Conservation (phyloP, 257 asterid species). For the Plantago major region DNA sequence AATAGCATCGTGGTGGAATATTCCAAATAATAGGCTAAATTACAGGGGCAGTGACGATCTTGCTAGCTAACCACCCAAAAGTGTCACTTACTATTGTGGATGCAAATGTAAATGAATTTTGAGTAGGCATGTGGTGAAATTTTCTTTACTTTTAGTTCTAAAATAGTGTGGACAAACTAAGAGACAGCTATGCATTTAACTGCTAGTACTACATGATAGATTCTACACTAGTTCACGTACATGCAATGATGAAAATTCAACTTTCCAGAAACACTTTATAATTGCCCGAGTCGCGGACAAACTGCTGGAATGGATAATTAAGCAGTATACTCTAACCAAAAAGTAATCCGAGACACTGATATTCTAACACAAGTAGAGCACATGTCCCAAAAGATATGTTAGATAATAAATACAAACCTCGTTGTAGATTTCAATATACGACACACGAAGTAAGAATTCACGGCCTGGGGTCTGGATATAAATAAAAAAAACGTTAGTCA, state of each 20-base stretch:
- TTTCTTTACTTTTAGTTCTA: too few species aligned
- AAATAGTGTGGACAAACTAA: not conserved
- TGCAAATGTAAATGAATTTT: too few species aligned
- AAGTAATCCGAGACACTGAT: not conserved
- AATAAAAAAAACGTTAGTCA: slow-evolving; percentile 26
- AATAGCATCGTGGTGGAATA: too few species aligned
- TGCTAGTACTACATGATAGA: slow-evolving; percentile 3
- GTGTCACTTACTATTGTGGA: too few species aligned
- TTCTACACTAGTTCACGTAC: not conserved
- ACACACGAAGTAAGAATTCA: slow-evolving; percentile 94
- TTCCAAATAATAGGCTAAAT: too few species aligned
- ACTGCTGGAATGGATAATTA: slow-evolving; percentile 13
- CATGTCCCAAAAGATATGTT: slow-evolving; percentile 10
- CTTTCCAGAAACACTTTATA: too few species aligned
- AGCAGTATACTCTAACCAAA: not conserved
- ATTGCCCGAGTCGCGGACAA: not conserved
- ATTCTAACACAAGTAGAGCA: not conserved
- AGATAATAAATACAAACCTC: slow-evolving; percentile 58
- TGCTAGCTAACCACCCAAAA: too few species aligned
- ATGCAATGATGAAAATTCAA: too few species aligned
- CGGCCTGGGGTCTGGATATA: slow-evolving; percentile 91
- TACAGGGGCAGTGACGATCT: too few species aligned
- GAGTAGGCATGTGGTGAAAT: too few species aligned
- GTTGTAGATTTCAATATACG: slow-evolving; percentile 94
- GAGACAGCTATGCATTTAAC: too few species aligned